phyloP scores from a whole-genome alignment of 1,284 basidiomycete species.

The Crepidotus sp. region DNA sequence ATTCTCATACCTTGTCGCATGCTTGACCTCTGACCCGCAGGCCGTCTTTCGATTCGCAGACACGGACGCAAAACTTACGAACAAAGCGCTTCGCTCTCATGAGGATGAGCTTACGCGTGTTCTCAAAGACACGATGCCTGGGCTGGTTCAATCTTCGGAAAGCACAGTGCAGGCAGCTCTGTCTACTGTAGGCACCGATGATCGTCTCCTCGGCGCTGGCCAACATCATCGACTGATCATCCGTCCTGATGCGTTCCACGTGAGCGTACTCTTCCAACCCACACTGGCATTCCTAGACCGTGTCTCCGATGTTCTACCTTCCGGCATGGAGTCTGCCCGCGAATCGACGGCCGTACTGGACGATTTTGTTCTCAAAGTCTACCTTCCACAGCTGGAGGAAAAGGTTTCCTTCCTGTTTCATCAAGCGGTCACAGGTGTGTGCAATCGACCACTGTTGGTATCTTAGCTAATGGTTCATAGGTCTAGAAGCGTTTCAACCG shows the following conservation, averaged over 20 bases:
- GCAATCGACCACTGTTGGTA: conserved; percentile 4
- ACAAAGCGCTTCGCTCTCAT: conserved; percentile 62
- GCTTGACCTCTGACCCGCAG: conserved; percentile 30
- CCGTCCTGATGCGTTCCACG: conserved; percentile 90
- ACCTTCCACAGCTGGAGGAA: conserved; percentile 92
- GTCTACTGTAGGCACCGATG: conserved; percentile 56
- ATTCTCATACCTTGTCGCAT: neutral
- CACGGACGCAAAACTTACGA: conserved; percentile 67
- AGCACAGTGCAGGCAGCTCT: conserved; percentile 54
- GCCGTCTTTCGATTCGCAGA: conserved; percentile 87
- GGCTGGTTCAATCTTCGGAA: conserved; percentile 71
- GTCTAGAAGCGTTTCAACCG: conserved; percentile 77
- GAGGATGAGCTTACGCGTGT: conserved; percentile 84
- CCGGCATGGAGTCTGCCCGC: conserved; percentile 61
- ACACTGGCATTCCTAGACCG: conserved; percentile 82
- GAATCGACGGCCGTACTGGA: conserved; percentile 77
- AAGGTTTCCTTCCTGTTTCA: conserved; percentile 88
- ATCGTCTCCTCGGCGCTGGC: conserved; percentile 58
- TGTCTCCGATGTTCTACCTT: conserved; percentile 63
- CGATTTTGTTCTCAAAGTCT: conserved; percentile 90
- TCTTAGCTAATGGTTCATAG: conserved; percentile 28
- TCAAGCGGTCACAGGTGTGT: conserved; percentile 68
- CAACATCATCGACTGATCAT: conserved; percentile 84
- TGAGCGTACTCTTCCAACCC: conserved; percentile 89
- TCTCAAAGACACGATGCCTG: conserved; percentile 88